Evolutionary conservation across 345 rosid species (phyloP).

Genomic region (Salix purpurea): DNA sequence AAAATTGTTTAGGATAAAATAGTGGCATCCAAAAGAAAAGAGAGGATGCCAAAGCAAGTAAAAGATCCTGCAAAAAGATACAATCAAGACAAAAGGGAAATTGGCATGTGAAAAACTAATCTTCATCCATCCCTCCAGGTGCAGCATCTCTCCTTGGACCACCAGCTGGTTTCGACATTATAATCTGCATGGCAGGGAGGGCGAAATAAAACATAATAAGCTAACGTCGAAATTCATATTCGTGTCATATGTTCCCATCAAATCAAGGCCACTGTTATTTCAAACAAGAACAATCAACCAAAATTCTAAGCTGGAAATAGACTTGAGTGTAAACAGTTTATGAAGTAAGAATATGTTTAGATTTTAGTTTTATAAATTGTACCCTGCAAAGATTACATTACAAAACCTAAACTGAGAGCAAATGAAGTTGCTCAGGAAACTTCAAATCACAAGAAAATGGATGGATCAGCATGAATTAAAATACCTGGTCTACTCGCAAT

Average conservation of each 20-base stretch:
- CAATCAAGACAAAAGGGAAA: background rate
- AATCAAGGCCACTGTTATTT: background rate
- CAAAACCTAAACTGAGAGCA: background rate
- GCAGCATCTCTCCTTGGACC: conserved; percentile 71
- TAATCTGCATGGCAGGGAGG: conserved; percentile 52
- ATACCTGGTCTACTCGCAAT: conserved; percentile 94
- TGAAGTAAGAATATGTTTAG: background rate
- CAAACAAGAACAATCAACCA: background rate
- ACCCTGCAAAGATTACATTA: background rate
- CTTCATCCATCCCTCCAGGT: conserved; percentile 67
- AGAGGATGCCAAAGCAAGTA: background rate
- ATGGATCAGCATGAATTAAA: background rate
- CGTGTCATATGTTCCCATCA: background rate
- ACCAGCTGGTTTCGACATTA: conserved; percentile 94
- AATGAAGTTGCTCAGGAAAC: background rate
- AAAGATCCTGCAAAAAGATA: background rate
- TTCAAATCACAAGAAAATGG: background rate
- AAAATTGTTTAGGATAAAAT: conserved; percentile 8
- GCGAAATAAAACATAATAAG: conserved; percentile 6
- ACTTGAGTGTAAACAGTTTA: too few relatives aligned
- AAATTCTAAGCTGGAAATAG: background rate
- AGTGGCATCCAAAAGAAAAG: background rate
- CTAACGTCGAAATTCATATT: background rate
- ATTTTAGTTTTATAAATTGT: background rate
- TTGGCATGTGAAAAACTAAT: conserved; percentile 20